A percentile compares a stretch with the other conserved stretches of the same genome.
phyloP scores from a whole-genome alignment of 306 rosid genomes.

The Sicyos baderoa region DNA sequence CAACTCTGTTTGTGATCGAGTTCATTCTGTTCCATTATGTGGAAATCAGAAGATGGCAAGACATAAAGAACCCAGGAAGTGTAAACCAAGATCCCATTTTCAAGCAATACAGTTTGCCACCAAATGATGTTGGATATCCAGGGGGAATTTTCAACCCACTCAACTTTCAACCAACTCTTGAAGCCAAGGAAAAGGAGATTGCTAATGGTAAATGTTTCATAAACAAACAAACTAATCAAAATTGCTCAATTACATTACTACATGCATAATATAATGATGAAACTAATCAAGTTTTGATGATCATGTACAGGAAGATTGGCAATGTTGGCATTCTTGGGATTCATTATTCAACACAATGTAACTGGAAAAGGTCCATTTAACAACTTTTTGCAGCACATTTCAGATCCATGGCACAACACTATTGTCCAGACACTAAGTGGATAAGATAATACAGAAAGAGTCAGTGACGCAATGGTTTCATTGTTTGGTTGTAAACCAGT shows the following conservation, averaged over 20 bases:
- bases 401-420: slow-evolving; percentile 99
- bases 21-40: slow-evolving; percentile 95
- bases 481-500: too few relatives aligned
- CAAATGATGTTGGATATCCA: slow-evolving; percentile 77
- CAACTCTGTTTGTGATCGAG: slow-evolving; percentile 92
- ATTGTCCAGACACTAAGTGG: slow-evolving; percentile 56
- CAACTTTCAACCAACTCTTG: slow-evolving; percentile 83
- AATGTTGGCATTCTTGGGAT: slow-evolving; percentile 96
- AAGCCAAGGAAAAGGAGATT: slow-evolving; percentile 92
- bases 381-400: slow-evolving; percentile 85
- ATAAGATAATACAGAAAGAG: too few relatives aligned
- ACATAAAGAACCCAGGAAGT: slow-evolving; percentile 93
- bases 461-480: too few relatives aligned
- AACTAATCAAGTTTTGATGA: not conserved
- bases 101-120: slow-evolving; percentile 88
- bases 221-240: not conserved
- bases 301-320: slow-evolving; percentile 75
- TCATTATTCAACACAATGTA: slow-evolving; percentile 79
- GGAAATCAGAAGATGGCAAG: slow-evolving; percentile 97
- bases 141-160: slow-evolving; percentile 91
- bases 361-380: slow-evolving; percentile 91
- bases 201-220: slow-evolving; percentile 54
- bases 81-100: slow-evolving; percentile 98
- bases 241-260: not conserved
- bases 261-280: not conserved